These are phyloP conservation scores for Termitomyces sp. DNA, from an alignment of 768 basidiomycete genomes.

Conservation along the genomic window DNA sequence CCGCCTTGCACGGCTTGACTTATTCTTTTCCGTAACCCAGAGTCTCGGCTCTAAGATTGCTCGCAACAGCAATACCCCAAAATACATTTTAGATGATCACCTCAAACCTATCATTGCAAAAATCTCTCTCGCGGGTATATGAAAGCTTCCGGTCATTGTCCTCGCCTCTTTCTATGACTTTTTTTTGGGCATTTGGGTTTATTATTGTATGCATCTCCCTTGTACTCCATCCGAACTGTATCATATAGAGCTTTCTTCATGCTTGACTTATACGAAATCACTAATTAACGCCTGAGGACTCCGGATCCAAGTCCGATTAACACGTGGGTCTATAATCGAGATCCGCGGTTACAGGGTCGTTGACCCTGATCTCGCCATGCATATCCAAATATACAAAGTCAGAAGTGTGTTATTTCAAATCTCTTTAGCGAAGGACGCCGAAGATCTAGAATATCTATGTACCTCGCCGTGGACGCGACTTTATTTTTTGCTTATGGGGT, in stretches of 20 bases:
- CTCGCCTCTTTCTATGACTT: not conserved
- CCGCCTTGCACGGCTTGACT: conserved; percentile 8
- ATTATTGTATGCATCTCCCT: not conserved
- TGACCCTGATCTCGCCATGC: not conserved
- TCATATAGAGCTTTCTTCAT: not conserved
- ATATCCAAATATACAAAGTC: no score
- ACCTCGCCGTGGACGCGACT: not conserved
- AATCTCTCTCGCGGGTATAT: conserved; percentile 29
- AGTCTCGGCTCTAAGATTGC: conserved; percentile 33
- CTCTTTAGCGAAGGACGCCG: not conserved
- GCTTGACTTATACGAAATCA: not conserved
- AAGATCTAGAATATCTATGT: not conserved
- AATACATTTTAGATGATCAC: conserved; percentile 36
- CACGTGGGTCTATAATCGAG: not conserved
- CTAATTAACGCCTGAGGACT: no score
- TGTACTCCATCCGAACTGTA: conserved; percentile 1
- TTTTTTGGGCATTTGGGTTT: conserved; percentile 4
- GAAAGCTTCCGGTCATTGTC: not conserved
- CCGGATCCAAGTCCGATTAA: not conserved
- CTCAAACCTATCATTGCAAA: conserved; percentile 40
- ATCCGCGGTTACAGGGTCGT: not conserved
- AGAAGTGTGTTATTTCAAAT: not conserved
- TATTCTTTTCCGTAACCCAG: conserved; percentile 19
- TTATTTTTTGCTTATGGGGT: not conserved
- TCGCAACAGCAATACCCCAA: conserved; percentile 33